phyloP scores from a whole-genome alignment of 2,329 filamentous ascomycete genomes.

The Paecilomyces dactylethromorphus region DNA sequence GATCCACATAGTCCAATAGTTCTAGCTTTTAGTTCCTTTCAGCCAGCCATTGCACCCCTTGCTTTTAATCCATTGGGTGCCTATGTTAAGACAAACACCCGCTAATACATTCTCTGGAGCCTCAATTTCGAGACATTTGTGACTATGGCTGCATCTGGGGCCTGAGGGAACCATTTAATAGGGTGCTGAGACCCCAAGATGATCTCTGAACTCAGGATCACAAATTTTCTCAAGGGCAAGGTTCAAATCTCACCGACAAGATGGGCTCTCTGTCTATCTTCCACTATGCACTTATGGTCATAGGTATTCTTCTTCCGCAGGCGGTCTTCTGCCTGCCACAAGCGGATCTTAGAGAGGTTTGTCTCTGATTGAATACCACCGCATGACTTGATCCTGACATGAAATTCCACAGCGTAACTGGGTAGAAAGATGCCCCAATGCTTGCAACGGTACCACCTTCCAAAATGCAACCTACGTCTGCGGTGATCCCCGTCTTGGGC shows the following conservation, averaged over 20 bases:
- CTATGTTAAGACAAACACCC: background rate
- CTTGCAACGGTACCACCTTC: conserved; percentile 26
- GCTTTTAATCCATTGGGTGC: background rate
- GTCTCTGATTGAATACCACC: background rate
- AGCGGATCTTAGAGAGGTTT: background rate
- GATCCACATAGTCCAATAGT: background rate
- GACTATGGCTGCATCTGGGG: too few relatives aligned
- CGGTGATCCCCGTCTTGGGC: conserved; percentile 34
- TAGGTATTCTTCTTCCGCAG: background rate
- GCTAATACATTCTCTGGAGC: background rate
- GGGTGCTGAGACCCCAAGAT: background rate
- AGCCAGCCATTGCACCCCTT: background rate
- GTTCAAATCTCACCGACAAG: background rate
- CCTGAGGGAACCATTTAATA: too few relatives aligned
- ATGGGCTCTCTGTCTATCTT: background rate
- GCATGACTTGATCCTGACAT: background rate
- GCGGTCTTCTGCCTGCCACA: background rate
- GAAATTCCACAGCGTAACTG: background rate
- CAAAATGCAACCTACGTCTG: conserved; percentile 26
- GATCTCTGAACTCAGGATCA: background rate
- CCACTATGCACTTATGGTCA: background rate
- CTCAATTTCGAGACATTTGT: background rate
- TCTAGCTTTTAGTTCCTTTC: background rate
- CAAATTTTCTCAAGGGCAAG: background rate
- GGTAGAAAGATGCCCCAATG: background rate